These are phyloP conservation scores for Carex myosuroides DNA, from an alignment of 176 grass and related monocot genomes.

Conservation along the genomic window DNA sequence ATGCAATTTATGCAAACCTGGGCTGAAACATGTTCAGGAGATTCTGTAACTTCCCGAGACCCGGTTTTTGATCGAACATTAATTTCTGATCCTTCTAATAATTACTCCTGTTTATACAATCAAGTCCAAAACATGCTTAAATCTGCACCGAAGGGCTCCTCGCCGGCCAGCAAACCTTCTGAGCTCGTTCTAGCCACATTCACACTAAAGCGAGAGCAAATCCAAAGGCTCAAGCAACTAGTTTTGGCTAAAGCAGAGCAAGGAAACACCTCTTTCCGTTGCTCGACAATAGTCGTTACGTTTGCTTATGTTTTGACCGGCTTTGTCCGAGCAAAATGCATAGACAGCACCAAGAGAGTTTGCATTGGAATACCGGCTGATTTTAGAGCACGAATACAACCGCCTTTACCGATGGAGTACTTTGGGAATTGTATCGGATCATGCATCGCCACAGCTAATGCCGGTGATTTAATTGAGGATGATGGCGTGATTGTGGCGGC, in stretches of 20 bases:
- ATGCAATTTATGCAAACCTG: conserved; percentile 10
- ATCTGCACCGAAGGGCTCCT: not conserved
- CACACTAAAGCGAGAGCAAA: not conserved
- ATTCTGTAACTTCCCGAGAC: not conserved
- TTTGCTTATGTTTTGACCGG: conserved; percentile 35
- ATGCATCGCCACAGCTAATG: not conserved
- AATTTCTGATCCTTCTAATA: conserved; percentile 18
- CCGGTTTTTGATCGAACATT: conserved; percentile 23
- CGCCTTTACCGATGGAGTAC: conserved; percentile 31
- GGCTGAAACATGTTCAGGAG: conserved; percentile 1
- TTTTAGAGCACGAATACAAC: conserved; percentile 22
- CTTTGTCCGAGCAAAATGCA: conserved; percentile 18
- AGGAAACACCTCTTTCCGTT: conserved; percentile 16
- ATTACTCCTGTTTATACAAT: conserved; percentile 11
- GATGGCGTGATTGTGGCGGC: conserved; percentile 20
- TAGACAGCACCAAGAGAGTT: not conserved
- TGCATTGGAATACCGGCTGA: conserved; percentile 25
- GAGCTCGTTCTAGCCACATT: conserved; percentile 29
- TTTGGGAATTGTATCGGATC: conserved; percentile 52
- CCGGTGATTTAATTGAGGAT: not conserved
- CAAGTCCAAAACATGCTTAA: not conserved
- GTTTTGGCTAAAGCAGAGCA: not conserved
- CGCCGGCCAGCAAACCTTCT: not conserved
- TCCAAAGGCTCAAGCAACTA: conserved; percentile 17
- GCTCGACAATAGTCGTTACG: conserved; percentile 37